These are phyloP conservation scores for Kwoniella heveanensis DNA, from an alignment of 768 basidiomycete species.

Conservation along the genomic window DNA sequence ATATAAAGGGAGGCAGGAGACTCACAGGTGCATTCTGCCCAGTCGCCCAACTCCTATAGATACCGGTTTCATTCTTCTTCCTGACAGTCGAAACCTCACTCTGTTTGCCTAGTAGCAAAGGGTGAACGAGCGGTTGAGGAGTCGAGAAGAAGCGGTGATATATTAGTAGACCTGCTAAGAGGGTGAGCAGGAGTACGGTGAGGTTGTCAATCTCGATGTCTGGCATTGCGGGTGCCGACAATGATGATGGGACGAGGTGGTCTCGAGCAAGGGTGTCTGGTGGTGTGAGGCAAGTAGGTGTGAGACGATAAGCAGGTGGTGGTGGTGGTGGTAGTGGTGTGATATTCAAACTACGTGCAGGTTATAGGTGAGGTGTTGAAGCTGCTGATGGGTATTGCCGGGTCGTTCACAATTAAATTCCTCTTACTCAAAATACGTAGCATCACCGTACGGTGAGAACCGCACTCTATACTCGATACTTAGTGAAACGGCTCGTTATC, in stretches of 20 bases:
- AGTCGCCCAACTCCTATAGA: conserved; percentile 86
- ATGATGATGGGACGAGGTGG: background rate
- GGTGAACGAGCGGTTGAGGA: conserved; percentile 69
- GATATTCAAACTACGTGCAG: too few relatives aligned
- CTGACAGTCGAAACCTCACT: conserved; percentile 83
- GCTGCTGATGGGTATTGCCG: too few relatives aligned
- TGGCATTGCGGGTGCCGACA: conserved; percentile 11
- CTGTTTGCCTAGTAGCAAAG: conserved; percentile 88
- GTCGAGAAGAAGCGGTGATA: conserved; percentile 45
- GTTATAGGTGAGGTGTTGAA: too few relatives aligned
- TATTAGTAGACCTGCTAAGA: conserved; percentile 30
- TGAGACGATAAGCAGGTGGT: too few relatives aligned
- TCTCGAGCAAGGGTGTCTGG: too few relatives aligned
- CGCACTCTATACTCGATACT: too few relatives aligned
- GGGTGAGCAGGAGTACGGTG: conserved; percentile 40
- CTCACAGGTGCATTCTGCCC: conserved; percentile 65
- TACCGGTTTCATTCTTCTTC: conserved; percentile 76
- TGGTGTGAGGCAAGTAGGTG: background rate
- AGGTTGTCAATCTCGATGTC: conserved; percentile 46
- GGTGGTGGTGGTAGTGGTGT: too few relatives aligned
- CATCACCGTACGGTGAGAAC: too few relatives aligned
- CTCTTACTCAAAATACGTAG: too few relatives aligned
- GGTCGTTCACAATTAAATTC: too few relatives aligned
- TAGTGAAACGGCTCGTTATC: background rate
- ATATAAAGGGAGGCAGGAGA: background rate